Conservation (phyloP, 2,329 filamentous ascomycete species). For the Cercospora berteroae region DNA sequence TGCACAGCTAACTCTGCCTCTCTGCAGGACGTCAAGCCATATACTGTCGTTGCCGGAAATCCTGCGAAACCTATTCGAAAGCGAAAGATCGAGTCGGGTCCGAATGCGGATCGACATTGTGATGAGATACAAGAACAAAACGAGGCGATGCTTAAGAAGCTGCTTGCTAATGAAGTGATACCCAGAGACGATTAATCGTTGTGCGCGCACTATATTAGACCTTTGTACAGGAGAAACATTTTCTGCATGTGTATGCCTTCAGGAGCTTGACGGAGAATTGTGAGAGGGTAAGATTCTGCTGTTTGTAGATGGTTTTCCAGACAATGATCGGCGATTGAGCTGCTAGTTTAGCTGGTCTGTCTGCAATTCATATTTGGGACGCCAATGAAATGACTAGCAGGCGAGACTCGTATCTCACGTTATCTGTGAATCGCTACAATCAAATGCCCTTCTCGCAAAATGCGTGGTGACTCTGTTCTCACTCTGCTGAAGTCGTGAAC, state of each 20-base stretch:
- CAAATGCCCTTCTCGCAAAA: not conserved
- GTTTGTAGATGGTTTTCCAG: not conserved
- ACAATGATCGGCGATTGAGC: not conserved
- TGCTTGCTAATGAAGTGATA: slow-evolving; percentile 19
- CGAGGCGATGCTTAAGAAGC: slow-evolving; percentile 24
- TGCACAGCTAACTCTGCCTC: not conserved
- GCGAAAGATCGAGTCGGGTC: slow-evolving; percentile 27
- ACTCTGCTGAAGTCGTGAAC: not conserved
- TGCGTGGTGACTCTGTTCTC: not conserved
- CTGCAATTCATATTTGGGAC: not conserved
- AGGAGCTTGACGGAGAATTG: not conserved
- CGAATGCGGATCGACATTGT: slow-evolving; percentile 27
- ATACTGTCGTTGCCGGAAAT: slow-evolving; percentile 49
- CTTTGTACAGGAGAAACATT: not conserved
- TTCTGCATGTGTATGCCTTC: not conserved
- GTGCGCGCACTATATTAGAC: not conserved
- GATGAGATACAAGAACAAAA: slow-evolving; percentile 33
- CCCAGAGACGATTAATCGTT: slow-evolving; percentile 12
- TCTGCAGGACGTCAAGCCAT: slow-evolving; percentile 46
- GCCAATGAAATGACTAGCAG: not conserved
- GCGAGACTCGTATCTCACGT: not conserved
- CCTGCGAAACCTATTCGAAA: slow-evolving; percentile 38
- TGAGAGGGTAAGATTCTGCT: not conserved
- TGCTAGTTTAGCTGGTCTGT: not conserved
- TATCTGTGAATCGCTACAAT: not conserved